phyloP scores from a whole-genome alignment of 129 eudicot species.

The Ambrosia artemisiifolia region DNA sequence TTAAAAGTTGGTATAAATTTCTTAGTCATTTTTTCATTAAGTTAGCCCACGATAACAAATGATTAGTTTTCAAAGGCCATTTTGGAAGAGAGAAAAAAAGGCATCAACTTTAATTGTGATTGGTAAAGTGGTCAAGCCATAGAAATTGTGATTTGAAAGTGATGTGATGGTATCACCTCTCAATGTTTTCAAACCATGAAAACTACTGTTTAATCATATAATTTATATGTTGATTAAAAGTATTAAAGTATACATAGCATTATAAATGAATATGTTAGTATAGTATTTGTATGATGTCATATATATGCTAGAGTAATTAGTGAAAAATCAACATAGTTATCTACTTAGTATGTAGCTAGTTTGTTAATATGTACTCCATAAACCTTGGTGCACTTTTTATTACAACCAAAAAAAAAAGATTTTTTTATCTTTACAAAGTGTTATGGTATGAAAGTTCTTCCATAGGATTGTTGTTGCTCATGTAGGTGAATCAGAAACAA shows the following conservation, averaged over 20 bases:
- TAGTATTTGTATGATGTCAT: neutral
- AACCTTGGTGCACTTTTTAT: no score
- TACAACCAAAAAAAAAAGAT: no score
- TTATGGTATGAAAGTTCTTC: no score
- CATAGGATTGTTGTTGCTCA: no score
- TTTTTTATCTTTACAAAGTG: no score
- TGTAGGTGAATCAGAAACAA: no score
- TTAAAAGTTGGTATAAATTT: conserved; percentile 30
- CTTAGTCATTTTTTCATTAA: conserved; percentile 44
- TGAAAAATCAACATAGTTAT: no score
- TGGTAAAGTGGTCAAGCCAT: conserved; percentile 38
- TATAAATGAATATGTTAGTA: neutral
- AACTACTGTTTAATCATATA: conserved; percentile 23
- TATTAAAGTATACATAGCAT: neutral
- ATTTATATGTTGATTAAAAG: neutral
- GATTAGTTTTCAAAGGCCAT: conserved; percentile 39
- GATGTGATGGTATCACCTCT: conserved; percentile 37
- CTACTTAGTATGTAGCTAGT: no score
- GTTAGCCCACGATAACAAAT: conserved; percentile 30
- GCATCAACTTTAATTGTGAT: conserved; percentile 34
- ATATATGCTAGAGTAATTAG: neutral
- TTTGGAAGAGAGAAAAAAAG: conserved; percentile 27
- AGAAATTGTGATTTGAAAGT: conserved; percentile 38
- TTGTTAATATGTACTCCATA: no score
- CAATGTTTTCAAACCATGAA: conserved; percentile 20